These are phyloP conservation scores for Cladorrhinum sp. DNA, from an alignment of 2,329 filamentous ascomycete species.

Conservation along the genomic window DNA sequence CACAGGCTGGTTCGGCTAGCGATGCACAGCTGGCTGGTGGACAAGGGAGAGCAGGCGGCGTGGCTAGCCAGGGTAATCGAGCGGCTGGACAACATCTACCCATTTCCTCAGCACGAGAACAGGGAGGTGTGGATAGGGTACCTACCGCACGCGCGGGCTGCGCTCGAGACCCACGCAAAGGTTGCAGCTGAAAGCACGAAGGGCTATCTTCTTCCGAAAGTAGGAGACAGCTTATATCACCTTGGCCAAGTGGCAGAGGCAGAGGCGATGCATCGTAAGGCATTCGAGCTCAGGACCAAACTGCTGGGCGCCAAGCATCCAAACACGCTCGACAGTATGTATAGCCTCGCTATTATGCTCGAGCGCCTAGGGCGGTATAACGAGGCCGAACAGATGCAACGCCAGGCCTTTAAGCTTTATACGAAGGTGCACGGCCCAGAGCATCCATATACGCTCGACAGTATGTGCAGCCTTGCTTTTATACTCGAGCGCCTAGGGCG, in stretches of 20 bases:
- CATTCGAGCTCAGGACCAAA: not conserved
- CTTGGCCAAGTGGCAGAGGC: not conserved
- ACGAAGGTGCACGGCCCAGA: not conserved
- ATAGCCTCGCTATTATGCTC: not conserved
- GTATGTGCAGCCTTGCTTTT: not conserved
- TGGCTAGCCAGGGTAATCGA: constrained; percentile 11
- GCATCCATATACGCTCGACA: not conserved
- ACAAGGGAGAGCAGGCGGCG: constrained; percentile 12
- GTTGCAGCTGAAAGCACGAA: not conserved
- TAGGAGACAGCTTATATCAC: not conserved
- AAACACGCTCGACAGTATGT: not conserved
- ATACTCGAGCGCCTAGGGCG: not conserved
- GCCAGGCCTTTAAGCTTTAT: not conserved
- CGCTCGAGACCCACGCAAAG: constrained; percentile 1
- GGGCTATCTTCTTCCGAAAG: not conserved
- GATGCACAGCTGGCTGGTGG: constrained; percentile 30
- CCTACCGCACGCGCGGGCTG: constrained; percentile 24
- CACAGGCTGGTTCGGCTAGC: constrained; percentile 33
- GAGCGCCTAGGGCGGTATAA: not conserved
- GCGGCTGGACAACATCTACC: constrained; percentile 18
- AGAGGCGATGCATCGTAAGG: not conserved
- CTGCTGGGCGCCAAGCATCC: not conserved
- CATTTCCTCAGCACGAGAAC: constrained; percentile 18
- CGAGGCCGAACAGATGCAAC: not conserved
- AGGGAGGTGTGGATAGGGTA: constrained; percentile 26